Evolutionary conservation across 306 rosid species (phyloP).

Genomic region (Medicago arabica): DNA sequence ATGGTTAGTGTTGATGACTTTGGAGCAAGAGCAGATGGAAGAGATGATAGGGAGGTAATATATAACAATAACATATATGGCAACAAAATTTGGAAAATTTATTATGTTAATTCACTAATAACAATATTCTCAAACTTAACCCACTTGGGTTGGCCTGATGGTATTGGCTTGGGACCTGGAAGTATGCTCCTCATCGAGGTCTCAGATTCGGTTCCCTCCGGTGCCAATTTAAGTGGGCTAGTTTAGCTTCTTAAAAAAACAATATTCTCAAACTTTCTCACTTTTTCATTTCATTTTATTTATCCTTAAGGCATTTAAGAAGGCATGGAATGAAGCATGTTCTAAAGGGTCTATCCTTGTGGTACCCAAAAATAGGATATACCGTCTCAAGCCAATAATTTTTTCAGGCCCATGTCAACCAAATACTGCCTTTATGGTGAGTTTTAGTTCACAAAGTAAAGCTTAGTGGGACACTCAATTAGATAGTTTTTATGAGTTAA

Average conservation of each 20-base stretch:
- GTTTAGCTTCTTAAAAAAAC: too few relatives aligned
- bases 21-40: slow-evolving; percentile 73
- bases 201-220: too few relatives aligned
- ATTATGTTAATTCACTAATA: not conserved
- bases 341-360: slow-evolving; percentile 52
- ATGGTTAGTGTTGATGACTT: slow-evolving; percentile 62
- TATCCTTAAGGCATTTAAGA: slow-evolving; percentile 60
- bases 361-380: slow-evolving; percentile 60
- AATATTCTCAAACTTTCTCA: not conserved
- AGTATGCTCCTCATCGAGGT: too few relatives aligned
- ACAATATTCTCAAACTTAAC: not conserved
- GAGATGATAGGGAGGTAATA: slow-evolving; percentile 65
- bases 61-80: not conserved
- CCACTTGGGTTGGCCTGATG: too few relatives aligned
- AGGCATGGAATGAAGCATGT: slow-evolving; percentile 83
- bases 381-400: slow-evolving; percentile 64
- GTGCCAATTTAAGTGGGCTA: too few relatives aligned
- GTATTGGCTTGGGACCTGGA: too few relatives aligned
- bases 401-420: slow-evolving; percentile 88
- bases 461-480: not conserved
- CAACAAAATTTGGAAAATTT: not conserved
- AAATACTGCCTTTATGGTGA: slow-evolving; percentile 63
- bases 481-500: too few relatives aligned
- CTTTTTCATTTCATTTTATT: not conserved
- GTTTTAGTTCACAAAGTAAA: slow-evolving; percentile 19